A percentile compares a stretch with the other conserved stretches of the same genome.
Evolutionary conservation across 2,329 filamentous ascomycete species (phyloP).

Genomic region (Alternaria sp.): DNA sequence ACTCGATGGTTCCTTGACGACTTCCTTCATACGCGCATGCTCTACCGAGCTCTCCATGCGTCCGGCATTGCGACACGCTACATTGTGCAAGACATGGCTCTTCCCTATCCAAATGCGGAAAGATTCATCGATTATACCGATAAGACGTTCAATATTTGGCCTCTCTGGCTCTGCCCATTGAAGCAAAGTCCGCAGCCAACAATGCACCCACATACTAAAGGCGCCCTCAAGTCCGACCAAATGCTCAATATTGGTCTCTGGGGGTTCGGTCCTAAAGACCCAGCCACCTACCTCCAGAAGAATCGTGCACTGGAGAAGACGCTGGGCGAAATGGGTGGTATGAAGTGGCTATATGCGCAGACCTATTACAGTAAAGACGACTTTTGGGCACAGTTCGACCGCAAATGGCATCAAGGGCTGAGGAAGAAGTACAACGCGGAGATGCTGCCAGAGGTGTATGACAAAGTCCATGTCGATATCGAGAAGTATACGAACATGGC

Average conservation of each 20-base stretch:
- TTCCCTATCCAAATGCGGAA: conserved; percentile 55
- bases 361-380: conserved; percentile 73
- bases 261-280: conserved; percentile 70
- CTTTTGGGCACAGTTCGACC: conserved; percentile 72
- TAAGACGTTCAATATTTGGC: conserved; percentile 55
- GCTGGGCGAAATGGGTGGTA: conserved; percentile 67
- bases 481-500: conserved; percentile 40
- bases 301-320: conserved; percentile 70
- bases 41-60: conserved; percentile 71
- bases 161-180: conserved; percentile 60
- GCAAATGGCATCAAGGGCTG: conserved; percentile 66
- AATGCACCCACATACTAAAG: conserved; percentile 48
- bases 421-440: conserved; percentile 66
- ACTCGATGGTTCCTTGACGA: conserved; percentile 69
- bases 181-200: conserved; percentile 46
- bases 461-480: conserved; percentile 67
- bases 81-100: conserved; percentile 70
- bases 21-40: conserved; percentile 69
- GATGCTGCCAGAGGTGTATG: conserved; percentile 70
- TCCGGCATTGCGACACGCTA: conserved; percentile 67
- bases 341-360: conserved; percentile 76
- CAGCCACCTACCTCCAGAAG: conserved; percentile 56
- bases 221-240: conserved; percentile 39
- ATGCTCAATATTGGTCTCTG: conserved; percentile 72
- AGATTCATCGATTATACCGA: conserved; percentile 57